Conservation (phyloP, 2,329 filamentous ascomycete genomes). For the Aspergillus aculeatus region DNA sequence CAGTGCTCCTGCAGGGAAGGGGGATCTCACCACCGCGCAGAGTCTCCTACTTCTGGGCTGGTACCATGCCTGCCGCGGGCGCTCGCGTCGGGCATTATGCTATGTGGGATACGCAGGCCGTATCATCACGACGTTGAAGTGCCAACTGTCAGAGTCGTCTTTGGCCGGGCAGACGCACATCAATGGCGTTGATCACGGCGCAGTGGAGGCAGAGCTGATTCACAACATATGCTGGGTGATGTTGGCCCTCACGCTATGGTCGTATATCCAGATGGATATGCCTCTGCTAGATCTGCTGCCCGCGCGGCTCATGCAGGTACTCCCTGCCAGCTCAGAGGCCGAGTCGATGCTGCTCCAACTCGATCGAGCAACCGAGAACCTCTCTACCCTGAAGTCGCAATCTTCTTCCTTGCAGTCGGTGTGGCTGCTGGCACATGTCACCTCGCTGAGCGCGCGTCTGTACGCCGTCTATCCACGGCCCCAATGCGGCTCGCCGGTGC, state of each 20-base stretch:
- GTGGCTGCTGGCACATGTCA: conserved; percentile 3
- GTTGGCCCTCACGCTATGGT: conserved; percentile 2
- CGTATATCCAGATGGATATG: conserved; percentile 3
- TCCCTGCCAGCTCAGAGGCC: neutral
- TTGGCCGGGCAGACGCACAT: neutral
- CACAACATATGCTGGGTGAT: conserved; percentile 2
- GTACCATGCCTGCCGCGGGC: conserved; percentile 1
- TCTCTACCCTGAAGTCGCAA: conserved; percentile 1
- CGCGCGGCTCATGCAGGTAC: neutral
- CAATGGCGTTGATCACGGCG: neutral
- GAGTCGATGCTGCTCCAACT: conserved; percentile 1
- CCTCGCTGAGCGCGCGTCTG: neutral
- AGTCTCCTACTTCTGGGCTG: conserved; percentile 1
- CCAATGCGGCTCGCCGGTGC: neutral
- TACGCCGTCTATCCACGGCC: neutral
- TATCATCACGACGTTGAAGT: neutral
- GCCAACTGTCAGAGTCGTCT: neutral
- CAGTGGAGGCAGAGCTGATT: conserved; percentile 3
- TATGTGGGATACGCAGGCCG: conserved; percentile 4
- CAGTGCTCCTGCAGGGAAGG: neutral
- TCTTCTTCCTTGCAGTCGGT: neutral
- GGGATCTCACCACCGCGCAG: conserved; percentile 5
- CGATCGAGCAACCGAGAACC: conserved; percentile 3
- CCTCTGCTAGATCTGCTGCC: neutral
- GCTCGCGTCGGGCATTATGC: conserved; percentile 1